phyloP scores from a whole-genome alignment of 179 eudicot species.

The Spergularia azorica region DNA sequence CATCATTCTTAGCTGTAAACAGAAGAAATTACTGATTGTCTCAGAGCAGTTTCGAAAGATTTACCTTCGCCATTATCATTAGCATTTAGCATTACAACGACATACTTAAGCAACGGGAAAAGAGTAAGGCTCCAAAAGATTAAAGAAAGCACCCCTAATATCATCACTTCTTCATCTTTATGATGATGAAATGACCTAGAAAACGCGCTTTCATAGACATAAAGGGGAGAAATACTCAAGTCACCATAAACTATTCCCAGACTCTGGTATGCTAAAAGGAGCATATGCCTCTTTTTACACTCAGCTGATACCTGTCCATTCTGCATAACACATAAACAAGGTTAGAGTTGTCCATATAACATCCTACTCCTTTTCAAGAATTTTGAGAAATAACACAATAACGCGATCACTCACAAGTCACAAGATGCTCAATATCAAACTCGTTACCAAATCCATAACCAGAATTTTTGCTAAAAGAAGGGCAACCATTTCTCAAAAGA shows the following conservation, averaged over 20 bases:
- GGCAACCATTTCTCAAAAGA: neutral
- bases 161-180: conserved; percentile 39
- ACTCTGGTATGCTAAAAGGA: conserved; percentile 56
- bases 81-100: conserved; percentile 37
- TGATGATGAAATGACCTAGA: conserved; percentile 36
- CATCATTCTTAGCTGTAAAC: neutral
- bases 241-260: conserved; percentile 54
- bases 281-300: conserved; percentile 32
- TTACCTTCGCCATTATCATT: conserved; percentile 63
- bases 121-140: conserved; percentile 61
- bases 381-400: neutral
- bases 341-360: neutral
- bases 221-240: conserved; percentile 52
- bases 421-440: neutral
- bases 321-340: conserved; percentile 28
- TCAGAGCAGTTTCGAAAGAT: neutral
- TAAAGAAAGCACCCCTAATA: conserved; percentile 50
- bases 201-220: conserved; percentile 46
- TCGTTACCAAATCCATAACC: neutral
- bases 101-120: conserved; percentile 50
- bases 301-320: conserved; percentile 27
- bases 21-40: neutral
- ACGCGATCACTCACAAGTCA: neutral
- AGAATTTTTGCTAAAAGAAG: neutral
- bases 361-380: neutral